phyloP scores from a whole-genome alignment of 257 asterid genomes.

The Solanum clarkiae region DNA sequence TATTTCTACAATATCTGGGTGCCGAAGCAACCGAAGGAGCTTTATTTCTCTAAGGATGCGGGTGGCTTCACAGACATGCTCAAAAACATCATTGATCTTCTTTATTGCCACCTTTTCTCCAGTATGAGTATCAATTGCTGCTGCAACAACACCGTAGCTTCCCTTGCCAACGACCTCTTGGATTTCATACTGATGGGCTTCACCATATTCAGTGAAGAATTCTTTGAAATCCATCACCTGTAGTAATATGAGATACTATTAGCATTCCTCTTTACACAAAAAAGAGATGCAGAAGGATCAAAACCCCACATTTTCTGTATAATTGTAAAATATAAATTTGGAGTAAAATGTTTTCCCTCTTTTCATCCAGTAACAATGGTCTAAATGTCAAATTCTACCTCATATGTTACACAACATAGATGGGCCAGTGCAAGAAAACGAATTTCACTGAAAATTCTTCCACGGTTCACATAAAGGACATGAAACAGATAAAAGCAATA shows the following conservation, averaged over 20 bases:
- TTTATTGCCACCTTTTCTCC: constrained; percentile 95
- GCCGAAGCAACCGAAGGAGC: constrained; percentile 81
- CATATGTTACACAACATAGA: not conserved
- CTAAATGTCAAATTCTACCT: not conserved
- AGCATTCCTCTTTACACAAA: not conserved
- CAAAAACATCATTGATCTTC: constrained; percentile 79
- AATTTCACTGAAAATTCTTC: not conserved
- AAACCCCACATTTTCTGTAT: not conserved
- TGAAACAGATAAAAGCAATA: not conserved
- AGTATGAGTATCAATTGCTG: constrained; percentile 93
- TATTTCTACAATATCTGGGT: constrained; percentile 92
- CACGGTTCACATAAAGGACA: not conserved
- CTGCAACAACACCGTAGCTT: constrained; percentile 92
- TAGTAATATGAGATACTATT: not conserved
- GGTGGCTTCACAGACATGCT: constrained; percentile 94
- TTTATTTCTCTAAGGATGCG: constrained; percentile 94
- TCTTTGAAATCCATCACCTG: constrained; percentile 77
- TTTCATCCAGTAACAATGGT: not conserved
- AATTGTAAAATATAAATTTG: not conserved
- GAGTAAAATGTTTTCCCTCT: not conserved
- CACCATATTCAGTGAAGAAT: constrained; percentile 94
- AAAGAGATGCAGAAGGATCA: not conserved
- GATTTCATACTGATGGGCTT: constrained; percentile 71
- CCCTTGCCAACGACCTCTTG: constrained; percentile 98
- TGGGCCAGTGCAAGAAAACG: not conserved